These are phyloP conservation scores for Penicillium nordicum DNA, from an alignment of 2,329 filamentous ascomycete species.

Conservation along the genomic window DNA sequence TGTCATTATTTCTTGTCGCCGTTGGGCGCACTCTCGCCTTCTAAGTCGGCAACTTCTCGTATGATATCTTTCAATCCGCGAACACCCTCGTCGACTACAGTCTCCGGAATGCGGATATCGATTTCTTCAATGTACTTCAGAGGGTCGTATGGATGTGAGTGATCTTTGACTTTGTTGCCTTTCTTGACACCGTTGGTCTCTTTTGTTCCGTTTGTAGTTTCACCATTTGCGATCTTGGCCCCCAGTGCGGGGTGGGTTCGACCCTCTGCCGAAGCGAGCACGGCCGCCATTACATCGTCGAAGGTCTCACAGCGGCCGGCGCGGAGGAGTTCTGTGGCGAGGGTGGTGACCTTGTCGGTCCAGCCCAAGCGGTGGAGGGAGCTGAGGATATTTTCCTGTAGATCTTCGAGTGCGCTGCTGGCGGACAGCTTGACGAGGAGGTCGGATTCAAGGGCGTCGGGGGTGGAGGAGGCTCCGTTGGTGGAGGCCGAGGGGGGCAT, in stretches of 20 bases:
- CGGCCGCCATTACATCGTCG: slow-evolving; percentile 53
- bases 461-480: slow-evolving; percentile 26
- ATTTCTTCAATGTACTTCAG: slow-evolving; percentile 35
- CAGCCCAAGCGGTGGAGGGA: slow-evolving; percentile 58
- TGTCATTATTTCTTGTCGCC: slow-evolving; percentile 22
- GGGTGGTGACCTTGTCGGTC: slow-evolving; percentile 54
- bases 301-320: slow-evolving; percentile 56
- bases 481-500: slow-evolving; percentile 23
- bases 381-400: slow-evolving; percentile 54
- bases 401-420: slow-evolving; percentile 52
- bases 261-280: slow-evolving; percentile 48
- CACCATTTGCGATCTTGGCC: slow-evolving; percentile 23
- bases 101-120: slow-evolving; percentile 49
- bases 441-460: slow-evolving; percentile 41
- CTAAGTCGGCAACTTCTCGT: slow-evolving; percentile 48
- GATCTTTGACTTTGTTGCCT: slow-evolving; percentile 26
- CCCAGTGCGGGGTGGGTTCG: slow-evolving; percentile 29
- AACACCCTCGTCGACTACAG: slow-evolving; percentile 50
- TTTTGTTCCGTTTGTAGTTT: slow-evolving; percentile 14
- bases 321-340: slow-evolving; percentile 56
- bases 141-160: slow-evolving; percentile 16
- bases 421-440: slow-evolving; percentile 46
- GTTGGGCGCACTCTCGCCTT: slow-evolving; percentile 34
- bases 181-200: slow-evolving; percentile 24
- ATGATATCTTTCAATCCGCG: slow-evolving; percentile 52